Base-by-base conservation (phyloP, 106 monocot species). In the Acorus calamus region DNA sequence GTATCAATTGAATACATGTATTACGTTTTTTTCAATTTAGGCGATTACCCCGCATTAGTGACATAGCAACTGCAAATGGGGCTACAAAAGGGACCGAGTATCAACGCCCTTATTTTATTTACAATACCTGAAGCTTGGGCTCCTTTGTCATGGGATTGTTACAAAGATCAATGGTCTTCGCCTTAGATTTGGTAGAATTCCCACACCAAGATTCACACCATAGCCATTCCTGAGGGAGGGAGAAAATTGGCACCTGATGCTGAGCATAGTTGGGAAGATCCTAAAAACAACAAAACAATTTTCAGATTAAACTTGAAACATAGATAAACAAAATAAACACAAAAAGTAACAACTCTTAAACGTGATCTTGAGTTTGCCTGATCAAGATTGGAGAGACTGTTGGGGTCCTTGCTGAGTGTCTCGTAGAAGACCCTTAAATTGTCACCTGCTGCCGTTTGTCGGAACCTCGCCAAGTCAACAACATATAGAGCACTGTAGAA, bases 151-250 rank as follows among this genome's bases (percentile, higher is more conserved):
- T 98, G 14, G 96, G 91, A 77, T 92, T 98, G 73, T 98, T 92
- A 58, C 91, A 98, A 28, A 98, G 83, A 73, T 98, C 96, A 57
- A 98, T 98, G 49, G 96, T 98, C 54, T 92, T 98, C 48, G 96
- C 96, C 66, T 77, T 92, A 5, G 82, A 64, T 57, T 92, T 98
- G 28, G 96, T 98, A 1, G 88, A 85, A 75, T 98, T 92, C 41
- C 96, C 96, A 60, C 96, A 98, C 96, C 96, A 98, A 55, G 96
- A 98, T 66, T 98, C 96, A 69, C 96, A 98, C 96, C 96, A 98
- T 2, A 98, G 76, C 96, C 91, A 98, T 79, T 98, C 96, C 81
- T 91, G 96, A 6, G 91, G 96, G 58, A 98, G 87, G 41, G 96
- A 98, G 63, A 91, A 91, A 75, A 98, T 98, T 4, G 96, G 96